phyloP scores from a whole-genome alignment of 2,329 filamentous ascomycete genomes.

The Pezizomycotina sp. region DNA sequence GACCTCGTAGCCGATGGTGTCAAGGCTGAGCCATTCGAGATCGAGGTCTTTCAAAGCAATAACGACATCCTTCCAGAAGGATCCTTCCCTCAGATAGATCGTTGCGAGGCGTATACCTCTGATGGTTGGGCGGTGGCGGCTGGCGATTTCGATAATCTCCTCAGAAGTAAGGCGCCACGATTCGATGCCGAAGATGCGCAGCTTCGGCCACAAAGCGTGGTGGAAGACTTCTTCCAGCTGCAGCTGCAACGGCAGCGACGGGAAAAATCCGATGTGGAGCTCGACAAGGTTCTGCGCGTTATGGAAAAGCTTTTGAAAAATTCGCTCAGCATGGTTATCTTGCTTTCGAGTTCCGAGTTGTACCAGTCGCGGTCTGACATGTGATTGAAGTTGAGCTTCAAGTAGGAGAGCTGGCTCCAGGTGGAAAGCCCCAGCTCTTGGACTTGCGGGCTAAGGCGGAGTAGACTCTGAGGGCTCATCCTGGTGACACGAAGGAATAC shows the following conservation, averaged over 20 bases:
- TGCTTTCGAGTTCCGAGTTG: conserved; percentile 33
- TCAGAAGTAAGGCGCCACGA: conserved; percentile 44
- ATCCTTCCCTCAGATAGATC: conserved; percentile 44
- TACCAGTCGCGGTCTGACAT: conserved; percentile 31
- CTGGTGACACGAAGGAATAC: conserved; percentile 47
- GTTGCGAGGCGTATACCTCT: conserved; percentile 43
- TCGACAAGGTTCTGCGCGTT: conserved; percentile 44
- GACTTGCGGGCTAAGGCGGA: conserved; percentile 19
- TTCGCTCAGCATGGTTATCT: conserved; percentile 41
- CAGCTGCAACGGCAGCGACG: conserved; percentile 39
- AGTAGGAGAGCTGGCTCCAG: conserved; percentile 41
- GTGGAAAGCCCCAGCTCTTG: conserved; percentile 38
- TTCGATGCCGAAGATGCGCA: conserved; percentile 48
- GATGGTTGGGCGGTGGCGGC: conserved; percentile 40
- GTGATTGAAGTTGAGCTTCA: conserved; percentile 49
- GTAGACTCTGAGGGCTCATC: conserved; percentile 36
- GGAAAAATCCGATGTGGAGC: conserved; percentile 48
- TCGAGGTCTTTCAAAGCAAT: conserved; percentile 38
- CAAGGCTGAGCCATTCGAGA: conserved; percentile 45
- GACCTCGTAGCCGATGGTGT: conserved; percentile 24
- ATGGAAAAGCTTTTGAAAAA: conserved; percentile 43
- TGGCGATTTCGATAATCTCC: conserved; percentile 43
- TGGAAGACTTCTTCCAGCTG: conserved; percentile 47
- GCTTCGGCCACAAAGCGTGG: conserved; percentile 42
- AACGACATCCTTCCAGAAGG: conserved; percentile 45